Evolutionary conservation across 2,329 filamentous ascomycete genomes (phyloP).

Genomic region (Exophiala sideris): DNA sequence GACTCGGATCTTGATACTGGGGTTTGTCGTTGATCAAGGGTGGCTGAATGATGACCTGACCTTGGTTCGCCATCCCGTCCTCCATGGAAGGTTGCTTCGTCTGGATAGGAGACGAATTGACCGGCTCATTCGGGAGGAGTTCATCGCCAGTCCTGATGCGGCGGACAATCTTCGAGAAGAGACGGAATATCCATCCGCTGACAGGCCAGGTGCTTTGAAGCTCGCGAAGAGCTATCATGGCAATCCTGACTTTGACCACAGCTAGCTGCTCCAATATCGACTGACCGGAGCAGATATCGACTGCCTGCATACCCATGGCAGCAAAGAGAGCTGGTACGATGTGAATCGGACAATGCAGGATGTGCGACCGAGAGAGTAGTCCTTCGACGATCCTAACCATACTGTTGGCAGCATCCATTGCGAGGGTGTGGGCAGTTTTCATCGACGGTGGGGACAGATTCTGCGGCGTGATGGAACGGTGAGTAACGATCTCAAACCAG

Average conservation of each 20-base stretch:
- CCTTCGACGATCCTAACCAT: slow-evolving; percentile 28
- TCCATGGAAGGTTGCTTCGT: slow-evolving; percentile 3
- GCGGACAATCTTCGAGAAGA: slow-evolving; percentile 22
- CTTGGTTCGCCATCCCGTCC: neutral
- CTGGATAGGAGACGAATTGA: slow-evolving; percentile 14
- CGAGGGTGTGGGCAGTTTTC: slow-evolving; percentile 16
- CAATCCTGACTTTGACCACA: slow-evolving; percentile 28
- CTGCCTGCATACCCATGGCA: slow-evolving; percentile 30
- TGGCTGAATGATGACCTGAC: neutral
- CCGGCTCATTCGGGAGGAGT: slow-evolving; percentile 15
- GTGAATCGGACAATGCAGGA: slow-evolving; percentile 20
- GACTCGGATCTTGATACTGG: slow-evolving; percentile 16
- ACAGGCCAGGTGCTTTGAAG: slow-evolving; percentile 30
- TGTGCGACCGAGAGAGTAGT: slow-evolving; percentile 19
- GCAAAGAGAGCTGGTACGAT: slow-evolving; percentile 29
- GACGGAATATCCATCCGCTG: slow-evolving; percentile 28
- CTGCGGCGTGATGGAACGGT: slow-evolving; percentile 20
- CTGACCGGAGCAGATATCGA: slow-evolving; percentile 29
- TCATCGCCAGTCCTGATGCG: slow-evolving; percentile 18
- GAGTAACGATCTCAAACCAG: slow-evolving; percentile 23
- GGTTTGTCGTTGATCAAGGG: slow-evolving; percentile 1
- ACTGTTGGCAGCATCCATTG: slow-evolving; percentile 23
- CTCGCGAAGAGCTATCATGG: slow-evolving; percentile 29
- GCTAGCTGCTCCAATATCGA: slow-evolving; percentile 27
- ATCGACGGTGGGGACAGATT: slow-evolving; percentile 18